Evolutionary conservation across 129 eudicot genomes (phyloP).

Genomic region (Calendula officinalis): DNA sequence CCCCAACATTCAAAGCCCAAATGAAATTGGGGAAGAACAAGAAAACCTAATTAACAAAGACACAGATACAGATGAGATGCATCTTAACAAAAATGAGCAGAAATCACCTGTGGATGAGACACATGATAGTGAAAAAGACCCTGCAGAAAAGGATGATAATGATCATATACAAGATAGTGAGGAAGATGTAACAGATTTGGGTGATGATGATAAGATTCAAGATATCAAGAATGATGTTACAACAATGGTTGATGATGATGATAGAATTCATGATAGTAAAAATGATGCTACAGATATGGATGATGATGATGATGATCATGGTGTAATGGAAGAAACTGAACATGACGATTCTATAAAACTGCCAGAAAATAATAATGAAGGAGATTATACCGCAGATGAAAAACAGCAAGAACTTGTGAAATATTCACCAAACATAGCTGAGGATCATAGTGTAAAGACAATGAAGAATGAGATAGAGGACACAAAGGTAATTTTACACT

Average conservation of each 20-base stretch:
- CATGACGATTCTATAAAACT: slow-evolving; percentile 24
- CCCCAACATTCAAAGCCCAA: slow-evolving; percentile 8
- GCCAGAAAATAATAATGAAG: slow-evolving; percentile 26
- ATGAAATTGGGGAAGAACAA: slow-evolving; percentile 22
- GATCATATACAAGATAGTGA: slow-evolving; percentile 12
- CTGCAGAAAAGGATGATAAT: background rate
- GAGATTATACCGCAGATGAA: slow-evolving; percentile 18
- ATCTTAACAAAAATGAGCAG: slow-evolving; percentile 18
- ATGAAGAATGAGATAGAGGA: slow-evolving; percentile 35
- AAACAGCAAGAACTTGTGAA: slow-evolving; percentile 17
- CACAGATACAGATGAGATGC: slow-evolving; percentile 21
- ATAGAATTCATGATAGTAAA: slow-evolving; percentile 21
- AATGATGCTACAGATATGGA: slow-evolving; percentile 7
- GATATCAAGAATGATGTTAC: slow-evolving; percentile 22
- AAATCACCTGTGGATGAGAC: slow-evolving; percentile 29
- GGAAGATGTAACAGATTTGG: slow-evolving; percentile 9
- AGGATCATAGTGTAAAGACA: slow-evolving; percentile 33
- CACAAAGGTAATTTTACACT: slow-evolving; percentile 33
- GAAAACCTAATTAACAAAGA: slow-evolving; percentile 14
- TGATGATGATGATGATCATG: slow-evolving; percentile 6
- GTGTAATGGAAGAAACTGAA: slow-evolving; percentile 20
- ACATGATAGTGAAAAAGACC: slow-evolving; percentile 23
- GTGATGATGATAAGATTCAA: slow-evolving; percentile 25
- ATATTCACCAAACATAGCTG: slow-evolving; percentile 34
- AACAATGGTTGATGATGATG: background rate